phyloP scores from a whole-genome alignment of 805 yeast species.

The Maudiozyma serrabonitensis region DNA sequence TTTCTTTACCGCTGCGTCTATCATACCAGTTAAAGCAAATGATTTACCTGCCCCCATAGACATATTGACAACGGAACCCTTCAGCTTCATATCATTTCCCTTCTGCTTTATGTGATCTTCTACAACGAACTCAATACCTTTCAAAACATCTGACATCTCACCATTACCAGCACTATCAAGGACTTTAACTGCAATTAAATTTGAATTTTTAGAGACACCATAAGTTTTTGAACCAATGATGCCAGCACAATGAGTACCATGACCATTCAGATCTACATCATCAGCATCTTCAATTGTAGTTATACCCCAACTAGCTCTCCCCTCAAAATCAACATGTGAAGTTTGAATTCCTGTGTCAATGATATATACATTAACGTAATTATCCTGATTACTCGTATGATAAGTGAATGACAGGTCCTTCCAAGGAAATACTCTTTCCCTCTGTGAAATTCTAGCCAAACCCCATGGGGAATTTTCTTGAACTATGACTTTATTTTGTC shows the following conservation, averaged over 20 bases:
- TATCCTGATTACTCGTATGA: constrained; percentile 55
- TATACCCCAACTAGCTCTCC: constrained; percentile 49
- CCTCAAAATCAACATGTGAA: constrained; percentile 52
- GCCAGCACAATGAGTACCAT: constrained; percentile 96
- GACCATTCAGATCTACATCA: constrained; percentile 76
- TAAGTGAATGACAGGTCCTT: constrained; percentile 62
- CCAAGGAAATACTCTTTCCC: constrained; percentile 54
- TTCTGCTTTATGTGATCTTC: constrained; percentile 48
- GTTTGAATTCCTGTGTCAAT: constrained; percentile 70
- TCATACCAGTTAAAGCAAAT: constrained; percentile 73
- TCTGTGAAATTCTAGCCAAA: constrained; percentile 76
- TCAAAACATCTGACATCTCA: constrained; percentile 68
- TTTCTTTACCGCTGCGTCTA: constrained; percentile 74
- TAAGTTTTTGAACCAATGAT: constrained; percentile 68
- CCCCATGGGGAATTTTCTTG: constrained; percentile 93
- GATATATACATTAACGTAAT: constrained; percentile 67
- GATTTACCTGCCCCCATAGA: constrained; percentile 90
- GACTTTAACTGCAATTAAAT: constrained; percentile 73
- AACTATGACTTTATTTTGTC: background rate
- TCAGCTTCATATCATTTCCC: constrained; percentile 45
- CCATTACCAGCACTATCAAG: constrained; percentile 74
- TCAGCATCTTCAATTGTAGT: constrained; percentile 52
- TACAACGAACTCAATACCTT: constrained; percentile 78
- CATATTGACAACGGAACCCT: constrained; percentile 84
- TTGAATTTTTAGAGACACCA: constrained; percentile 75